Evolutionary conservation across 2,329 filamentous ascomycete species (phyloP).

Genomic region (Aspergillus clavatus): DNA sequence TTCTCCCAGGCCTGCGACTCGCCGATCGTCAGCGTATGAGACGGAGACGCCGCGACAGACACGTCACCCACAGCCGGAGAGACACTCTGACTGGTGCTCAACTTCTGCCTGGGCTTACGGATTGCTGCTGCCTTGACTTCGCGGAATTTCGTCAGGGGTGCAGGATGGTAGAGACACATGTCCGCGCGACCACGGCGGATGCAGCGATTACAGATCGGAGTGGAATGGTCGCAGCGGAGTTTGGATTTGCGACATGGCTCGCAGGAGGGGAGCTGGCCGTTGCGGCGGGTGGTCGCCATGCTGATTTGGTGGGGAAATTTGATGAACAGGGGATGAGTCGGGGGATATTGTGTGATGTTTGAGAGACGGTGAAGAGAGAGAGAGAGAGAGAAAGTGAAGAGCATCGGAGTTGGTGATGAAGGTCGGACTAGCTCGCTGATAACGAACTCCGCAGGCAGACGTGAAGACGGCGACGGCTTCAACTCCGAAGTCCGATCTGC

Average conservation of each 20-base stretch:
- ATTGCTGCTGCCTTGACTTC: not conserved
- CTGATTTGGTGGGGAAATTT: too few relatives aligned
- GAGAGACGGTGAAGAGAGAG: too few relatives aligned
- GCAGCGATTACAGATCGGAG: conserved; percentile 27
- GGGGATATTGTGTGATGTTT: too few relatives aligned
- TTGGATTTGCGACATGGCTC: conserved; percentile 31
- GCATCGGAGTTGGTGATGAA: too few relatives aligned
- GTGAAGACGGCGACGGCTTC: too few relatives aligned
- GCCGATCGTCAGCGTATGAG: not conserved
- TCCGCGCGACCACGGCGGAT: conserved; percentile 16
- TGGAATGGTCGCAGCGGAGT: conserved; percentile 29
- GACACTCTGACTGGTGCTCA: not conserved
- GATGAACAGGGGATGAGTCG: too few relatives aligned
- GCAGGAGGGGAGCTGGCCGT: conserved; percentile 30
- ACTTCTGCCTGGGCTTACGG: not conserved
- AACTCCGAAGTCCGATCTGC: too few relatives aligned
- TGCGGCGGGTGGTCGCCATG: too few relatives aligned
- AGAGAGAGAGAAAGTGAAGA: too few relatives aligned
- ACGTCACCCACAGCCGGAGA: not conserved
- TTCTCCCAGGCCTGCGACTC: not conserved
- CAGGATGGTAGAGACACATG: conserved; percentile 31
- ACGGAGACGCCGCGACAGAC: not conserved
- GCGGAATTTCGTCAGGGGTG: conserved; percentile 20
- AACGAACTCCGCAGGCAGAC: too few relatives aligned
- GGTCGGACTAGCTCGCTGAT: too few relatives aligned